These are phyloP conservation scores for Groenewaldozyma salmanticensis DNA, from an alignment of 805 yeast species.

Conservation along the genomic window DNA sequence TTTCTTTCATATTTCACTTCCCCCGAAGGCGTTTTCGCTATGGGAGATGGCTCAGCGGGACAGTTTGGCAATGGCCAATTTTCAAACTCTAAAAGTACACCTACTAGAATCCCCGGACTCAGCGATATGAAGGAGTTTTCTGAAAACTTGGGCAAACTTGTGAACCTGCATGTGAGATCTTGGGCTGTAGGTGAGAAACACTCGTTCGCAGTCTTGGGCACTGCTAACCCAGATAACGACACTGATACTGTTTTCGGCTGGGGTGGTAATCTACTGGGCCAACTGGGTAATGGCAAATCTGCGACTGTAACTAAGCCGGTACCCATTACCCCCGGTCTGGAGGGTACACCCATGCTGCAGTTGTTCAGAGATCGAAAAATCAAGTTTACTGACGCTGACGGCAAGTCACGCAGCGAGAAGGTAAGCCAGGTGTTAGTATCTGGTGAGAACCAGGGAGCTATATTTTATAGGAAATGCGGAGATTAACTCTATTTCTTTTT, in stretches of 20 bases:
- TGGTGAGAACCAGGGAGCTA: conserved; percentile 52
- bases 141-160: conserved; percentile 34
- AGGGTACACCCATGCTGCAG: conserved; percentile 20
- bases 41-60: conserved; percentile 82
- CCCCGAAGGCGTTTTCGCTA: conserved; percentile 36
- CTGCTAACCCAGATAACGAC: neutral
- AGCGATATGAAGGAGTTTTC: conserved; percentile 43
- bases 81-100: conserved; percentile 62
- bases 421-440: conserved; percentile 52
- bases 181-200: conserved; percentile 64
- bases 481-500: neutral
- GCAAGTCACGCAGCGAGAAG: conserved; percentile 19
- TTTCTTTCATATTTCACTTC: conserved; percentile 45
- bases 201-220: conserved; percentile 16
- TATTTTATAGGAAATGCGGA: conserved; percentile 37
- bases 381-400: conserved; percentile 20
- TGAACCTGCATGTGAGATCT: conserved; percentile 38
- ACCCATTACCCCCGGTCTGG: conserved; percentile 5
- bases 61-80: conserved; percentile 75
- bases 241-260: conserved; percentile 52
- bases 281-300: conserved; percentile 73
- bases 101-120: conserved; percentile 46
- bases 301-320: conserved; percentile 32
- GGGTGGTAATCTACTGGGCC: conserved; percentile 82
- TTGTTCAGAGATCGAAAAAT: conserved; percentile 27